A percentile compares a stretch with the other conserved stretches of the same genome.
Evolutionary conservation across 176 grass and related monocot genomes (phyloP).

Genomic region (Rhynchospora tenuis): DNA sequence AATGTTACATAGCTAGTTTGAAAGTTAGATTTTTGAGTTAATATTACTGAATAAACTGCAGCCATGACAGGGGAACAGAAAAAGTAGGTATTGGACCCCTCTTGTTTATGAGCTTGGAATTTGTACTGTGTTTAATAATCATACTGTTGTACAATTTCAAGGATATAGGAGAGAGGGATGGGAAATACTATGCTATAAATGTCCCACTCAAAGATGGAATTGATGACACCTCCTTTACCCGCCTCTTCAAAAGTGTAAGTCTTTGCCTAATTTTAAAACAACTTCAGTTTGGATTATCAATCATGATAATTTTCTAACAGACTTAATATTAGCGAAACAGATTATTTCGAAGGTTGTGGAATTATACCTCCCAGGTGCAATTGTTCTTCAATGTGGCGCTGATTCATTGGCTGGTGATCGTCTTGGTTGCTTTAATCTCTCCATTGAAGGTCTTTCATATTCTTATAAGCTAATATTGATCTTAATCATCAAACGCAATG

Average conservation of each 20-base stretch:
- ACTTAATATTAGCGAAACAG: constrained; percentile 36
- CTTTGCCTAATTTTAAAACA: constrained; percentile 18
- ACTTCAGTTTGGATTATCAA: background rate
- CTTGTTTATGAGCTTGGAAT: background rate
- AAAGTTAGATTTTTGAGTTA: background rate
- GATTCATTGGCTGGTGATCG: constrained; percentile 98
- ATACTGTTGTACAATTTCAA: constrained; percentile 25
- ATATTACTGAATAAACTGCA: background rate
- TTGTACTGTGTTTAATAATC: background rate
- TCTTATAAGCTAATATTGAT: background rate
- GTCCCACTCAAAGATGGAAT: constrained; percentile 99
- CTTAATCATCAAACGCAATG: background rate
- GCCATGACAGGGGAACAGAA: background rate
- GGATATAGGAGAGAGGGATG: constrained; percentile 96
- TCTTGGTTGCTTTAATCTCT: constrained; percentile 95
- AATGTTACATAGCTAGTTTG: background rate
- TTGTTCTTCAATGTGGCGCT: constrained; percentile 98
- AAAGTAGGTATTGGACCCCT: background rate
- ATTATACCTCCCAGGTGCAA: constrained; percentile 83
- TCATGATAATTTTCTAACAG: constrained; percentile 11
- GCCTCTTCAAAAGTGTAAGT: constrained; percentile 79
- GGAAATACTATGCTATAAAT: constrained; percentile 97
- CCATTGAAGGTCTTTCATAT: constrained; percentile 75
- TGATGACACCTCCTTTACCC: constrained; percentile 84
- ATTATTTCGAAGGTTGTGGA: constrained; percentile 95